Evolutionary conservation across 2,329 filamentous ascomycete species (phyloP).

Genomic region (Polychaeton citri): DNA sequence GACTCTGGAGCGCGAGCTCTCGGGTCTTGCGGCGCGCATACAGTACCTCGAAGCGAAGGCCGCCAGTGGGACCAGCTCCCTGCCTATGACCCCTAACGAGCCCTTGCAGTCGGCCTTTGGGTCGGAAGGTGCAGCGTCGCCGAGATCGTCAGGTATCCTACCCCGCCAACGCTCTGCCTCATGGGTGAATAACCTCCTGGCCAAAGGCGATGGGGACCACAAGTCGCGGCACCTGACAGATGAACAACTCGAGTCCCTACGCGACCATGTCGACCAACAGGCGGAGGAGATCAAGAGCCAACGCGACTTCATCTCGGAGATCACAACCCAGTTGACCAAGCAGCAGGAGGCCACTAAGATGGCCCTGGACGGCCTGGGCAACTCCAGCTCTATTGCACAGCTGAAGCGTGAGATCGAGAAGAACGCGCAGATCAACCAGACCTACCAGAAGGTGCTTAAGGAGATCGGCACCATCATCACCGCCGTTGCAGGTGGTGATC

Average conservation of each 20-base stretch:
- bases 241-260: conserved; percentile 71
- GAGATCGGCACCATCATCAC: conserved; percentile 98
- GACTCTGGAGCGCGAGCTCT: conserved; percentile 69
- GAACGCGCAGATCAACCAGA: conserved; percentile 94
- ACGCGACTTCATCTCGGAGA: conserved; percentile 69
- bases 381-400: conserved; percentile 74
- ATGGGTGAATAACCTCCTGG: conserved; percentile 40
- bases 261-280: conserved; percentile 86
- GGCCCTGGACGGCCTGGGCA: conserved; percentile 67
- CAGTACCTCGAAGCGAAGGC: conserved; percentile 73
- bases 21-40: conserved; percentile 62
- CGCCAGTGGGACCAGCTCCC: conserved; percentile 28
- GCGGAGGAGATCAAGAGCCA: conserved; percentile 83
- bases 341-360: conserved; percentile 76
- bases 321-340: conserved; percentile 73
- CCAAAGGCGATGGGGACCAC: conserved; percentile 39
- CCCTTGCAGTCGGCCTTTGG: conserved; percentile 42
- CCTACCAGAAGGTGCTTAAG: conserved; percentile 91
- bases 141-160: conserved; percentile 12
- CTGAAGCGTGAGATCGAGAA: conserved; percentile 91
- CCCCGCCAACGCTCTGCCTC: conserved; percentile 23
- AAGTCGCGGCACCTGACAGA: conserved; percentile 49
- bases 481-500: conserved; percentile 83
- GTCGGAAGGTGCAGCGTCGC: conserved; percentile 35
- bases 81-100: conserved; percentile 76